Evolutionary conservation across 2,329 filamentous ascomycete species (phyloP).

Genomic region (Achaetomium macrosporum): DNA sequence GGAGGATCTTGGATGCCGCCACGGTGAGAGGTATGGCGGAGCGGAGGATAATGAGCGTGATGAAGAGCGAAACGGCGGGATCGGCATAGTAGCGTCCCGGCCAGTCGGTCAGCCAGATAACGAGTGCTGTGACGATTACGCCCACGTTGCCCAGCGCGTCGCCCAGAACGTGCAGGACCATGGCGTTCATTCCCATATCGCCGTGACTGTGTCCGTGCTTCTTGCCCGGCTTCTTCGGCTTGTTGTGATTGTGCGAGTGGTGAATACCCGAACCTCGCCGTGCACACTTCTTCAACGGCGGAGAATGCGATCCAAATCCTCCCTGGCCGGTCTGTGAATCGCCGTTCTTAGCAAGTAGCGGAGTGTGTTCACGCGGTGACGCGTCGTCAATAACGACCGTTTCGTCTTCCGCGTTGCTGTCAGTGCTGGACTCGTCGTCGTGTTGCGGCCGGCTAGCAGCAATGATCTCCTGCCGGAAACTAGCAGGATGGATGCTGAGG

Average conservation of each 20-base stretch:
- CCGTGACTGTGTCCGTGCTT: slow-evolving; percentile 71
- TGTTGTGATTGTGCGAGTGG: slow-evolving; percentile 71
- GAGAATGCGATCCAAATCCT: slow-evolving; percentile 19
- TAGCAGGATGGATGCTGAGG: slow-evolving; percentile 82
- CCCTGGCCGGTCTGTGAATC: slow-evolving; percentile 4
- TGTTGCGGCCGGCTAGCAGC: slow-evolving; percentile 63
- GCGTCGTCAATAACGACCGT: slow-evolving; percentile 40
- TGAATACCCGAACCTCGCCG: slow-evolving; percentile 54
- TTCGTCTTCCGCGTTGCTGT: slow-evolving; percentile 48
- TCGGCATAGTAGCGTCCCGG: slow-evolving; percentile 82
- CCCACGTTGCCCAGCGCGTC: slow-evolving; percentile 83
- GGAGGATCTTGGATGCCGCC: slow-evolving; percentile 77
- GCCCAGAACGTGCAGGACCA: slow-evolving; percentile 70
- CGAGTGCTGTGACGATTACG: slow-evolving; percentile 73
- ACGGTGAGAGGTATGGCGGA: slow-evolving; percentile 74
- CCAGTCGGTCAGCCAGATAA: slow-evolving; percentile 88
- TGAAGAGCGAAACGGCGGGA: slow-evolving; percentile 86
- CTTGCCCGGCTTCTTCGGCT: slow-evolving; percentile 58
- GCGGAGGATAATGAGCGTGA: slow-evolving; percentile 71
- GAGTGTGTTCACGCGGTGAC: slow-evolving; percentile 40
- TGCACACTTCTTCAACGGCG: slow-evolving; percentile 24
- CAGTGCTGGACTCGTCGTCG: slow-evolving; percentile 45
- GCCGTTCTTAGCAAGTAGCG: slow-evolving; percentile 39
- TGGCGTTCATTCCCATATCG: slow-evolving; percentile 92
- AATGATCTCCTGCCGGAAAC: slow-evolving; percentile 89